phyloP scores from a whole-genome alignment of 129 eudicot species.

The Saposhnikovia divaricata region DNA sequence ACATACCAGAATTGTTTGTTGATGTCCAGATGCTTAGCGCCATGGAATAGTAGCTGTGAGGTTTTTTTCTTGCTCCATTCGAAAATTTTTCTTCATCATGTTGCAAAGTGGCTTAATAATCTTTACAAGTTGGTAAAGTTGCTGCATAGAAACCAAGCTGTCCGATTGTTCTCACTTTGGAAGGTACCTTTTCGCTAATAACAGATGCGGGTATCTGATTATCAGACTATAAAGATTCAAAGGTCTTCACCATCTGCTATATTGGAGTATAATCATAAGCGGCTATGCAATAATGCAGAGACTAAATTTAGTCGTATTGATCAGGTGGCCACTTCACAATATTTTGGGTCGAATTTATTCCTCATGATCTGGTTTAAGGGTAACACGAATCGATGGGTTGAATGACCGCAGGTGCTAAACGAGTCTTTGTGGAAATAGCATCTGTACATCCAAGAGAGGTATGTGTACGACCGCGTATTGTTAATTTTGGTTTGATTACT shows the following conservation, averaged over 20 bases:
- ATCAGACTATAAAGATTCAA: background rate
- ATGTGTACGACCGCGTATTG: background rate
- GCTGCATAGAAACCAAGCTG: background rate
- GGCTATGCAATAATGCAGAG: background rate
- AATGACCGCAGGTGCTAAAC: no score
- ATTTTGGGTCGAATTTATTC: no score
- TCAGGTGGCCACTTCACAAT: background rate
- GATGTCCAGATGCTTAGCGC: background rate
- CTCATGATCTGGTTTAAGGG: background rate
- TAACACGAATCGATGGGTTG: background rate
- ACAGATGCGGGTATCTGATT: background rate
- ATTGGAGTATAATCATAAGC: background rate
- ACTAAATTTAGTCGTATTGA: background rate
- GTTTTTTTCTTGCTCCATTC: background rate
- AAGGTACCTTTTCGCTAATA: background rate
- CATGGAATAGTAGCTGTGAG: background rate
- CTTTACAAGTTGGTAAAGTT: background rate
- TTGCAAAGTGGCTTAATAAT: background rate
- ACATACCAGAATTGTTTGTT: background rate
- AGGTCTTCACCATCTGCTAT: background rate
- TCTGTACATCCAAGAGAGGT: background rate
- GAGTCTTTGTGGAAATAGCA: background rate
- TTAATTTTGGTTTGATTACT: background rate
- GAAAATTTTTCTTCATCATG: background rate
- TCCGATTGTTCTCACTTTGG: background rate